A percentile compares a stretch with the other conserved stretches of the same genome.
Conservation (phyloP, 176 grass and related monocot species). For the Cymbopogon citratus region DNA sequence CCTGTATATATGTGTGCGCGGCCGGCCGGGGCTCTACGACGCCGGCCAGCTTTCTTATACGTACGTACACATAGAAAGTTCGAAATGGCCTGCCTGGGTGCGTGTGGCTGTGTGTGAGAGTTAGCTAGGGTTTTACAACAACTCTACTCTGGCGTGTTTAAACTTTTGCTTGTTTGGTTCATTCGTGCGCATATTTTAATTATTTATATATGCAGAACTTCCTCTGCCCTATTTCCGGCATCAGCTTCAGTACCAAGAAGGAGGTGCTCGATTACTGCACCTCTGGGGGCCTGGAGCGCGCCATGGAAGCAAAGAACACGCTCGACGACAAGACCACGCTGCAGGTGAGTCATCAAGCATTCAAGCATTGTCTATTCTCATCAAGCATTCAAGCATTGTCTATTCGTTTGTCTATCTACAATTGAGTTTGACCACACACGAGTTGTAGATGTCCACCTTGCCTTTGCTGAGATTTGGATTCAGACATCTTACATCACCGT, state of each 20-base stretch:
- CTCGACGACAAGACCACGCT: neutral
- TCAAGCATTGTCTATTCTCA: no score
- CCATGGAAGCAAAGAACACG: neutral
- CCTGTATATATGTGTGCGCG: no score
- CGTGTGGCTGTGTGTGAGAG: neutral
- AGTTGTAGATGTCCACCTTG: neutral
- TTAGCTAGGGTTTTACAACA: neutral
- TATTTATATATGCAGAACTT: neutral
- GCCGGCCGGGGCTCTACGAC: no score
- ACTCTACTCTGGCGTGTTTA: neutral
- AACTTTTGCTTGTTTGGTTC: neutral
- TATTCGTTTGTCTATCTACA: neutral
- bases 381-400: no score
- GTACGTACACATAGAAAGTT: no score
- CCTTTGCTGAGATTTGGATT: neutral
- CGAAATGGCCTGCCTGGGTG: neutral
- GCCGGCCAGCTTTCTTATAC: neutral
- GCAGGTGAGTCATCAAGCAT: neutral
- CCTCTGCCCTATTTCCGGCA: neutral
- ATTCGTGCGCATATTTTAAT: neutral
- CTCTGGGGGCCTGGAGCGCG: neutral
- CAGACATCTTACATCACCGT: neutral
- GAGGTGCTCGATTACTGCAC: neutral
- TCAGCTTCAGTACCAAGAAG: neutral
- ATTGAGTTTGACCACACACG: neutral